These are phyloP conservation scores for Candida glaebosa DNA, from an alignment of 805 yeast genomes.

Conservation along the genomic window DNA sequence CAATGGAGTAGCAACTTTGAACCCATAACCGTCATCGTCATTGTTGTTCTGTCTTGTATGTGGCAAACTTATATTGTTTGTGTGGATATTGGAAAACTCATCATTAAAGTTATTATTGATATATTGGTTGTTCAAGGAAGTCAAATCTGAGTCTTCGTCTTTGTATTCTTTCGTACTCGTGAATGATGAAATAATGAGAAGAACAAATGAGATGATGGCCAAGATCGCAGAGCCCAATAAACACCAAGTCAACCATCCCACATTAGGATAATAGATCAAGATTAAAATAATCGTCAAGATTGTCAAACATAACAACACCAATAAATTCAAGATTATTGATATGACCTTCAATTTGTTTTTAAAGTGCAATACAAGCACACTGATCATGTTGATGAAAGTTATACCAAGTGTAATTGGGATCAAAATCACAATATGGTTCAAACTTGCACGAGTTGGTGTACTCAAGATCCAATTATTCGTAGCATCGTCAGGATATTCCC, in stretches of 20 bases:
- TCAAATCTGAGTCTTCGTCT: slow-evolving; percentile 13
- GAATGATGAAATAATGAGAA: slow-evolving; percentile 35
- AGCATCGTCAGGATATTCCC: slow-evolving; percentile 28
- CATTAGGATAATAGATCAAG: slow-evolving; percentile 59
- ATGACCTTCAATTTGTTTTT: slow-evolving; percentile 25
- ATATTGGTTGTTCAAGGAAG: slow-evolving; percentile 4
- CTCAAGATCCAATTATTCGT: slow-evolving; percentile 48
- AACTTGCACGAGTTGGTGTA: slow-evolving; percentile 41
- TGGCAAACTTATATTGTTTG: slow-evolving; percentile 3
- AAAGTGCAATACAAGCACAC: slow-evolving; percentile 24
- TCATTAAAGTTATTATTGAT: slow-evolving; percentile 15
- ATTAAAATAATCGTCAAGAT: slow-evolving; percentile 53
- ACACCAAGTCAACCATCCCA: slow-evolving; percentile 72
- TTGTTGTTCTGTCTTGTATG: neutral
- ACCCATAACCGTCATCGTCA: neutral
- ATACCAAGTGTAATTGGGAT: slow-evolving; percentile 68
- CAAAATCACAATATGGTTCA: slow-evolving; percentile 55
- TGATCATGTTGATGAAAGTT: slow-evolving; percentile 37
- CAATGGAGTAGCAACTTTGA: neutral
- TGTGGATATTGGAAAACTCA: slow-evolving; percentile 12
- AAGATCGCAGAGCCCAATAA: slow-evolving; percentile 64
- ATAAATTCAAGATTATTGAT: slow-evolving; percentile 41
- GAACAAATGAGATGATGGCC: slow-evolving; percentile 48
- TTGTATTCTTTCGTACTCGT: slow-evolving; percentile 22
- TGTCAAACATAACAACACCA: slow-evolving; percentile 54